These are phyloP conservation scores for Fusarium subglutinans DNA, from an alignment of 2,329 filamentous ascomycete genomes.

Conservation along the genomic window DNA sequence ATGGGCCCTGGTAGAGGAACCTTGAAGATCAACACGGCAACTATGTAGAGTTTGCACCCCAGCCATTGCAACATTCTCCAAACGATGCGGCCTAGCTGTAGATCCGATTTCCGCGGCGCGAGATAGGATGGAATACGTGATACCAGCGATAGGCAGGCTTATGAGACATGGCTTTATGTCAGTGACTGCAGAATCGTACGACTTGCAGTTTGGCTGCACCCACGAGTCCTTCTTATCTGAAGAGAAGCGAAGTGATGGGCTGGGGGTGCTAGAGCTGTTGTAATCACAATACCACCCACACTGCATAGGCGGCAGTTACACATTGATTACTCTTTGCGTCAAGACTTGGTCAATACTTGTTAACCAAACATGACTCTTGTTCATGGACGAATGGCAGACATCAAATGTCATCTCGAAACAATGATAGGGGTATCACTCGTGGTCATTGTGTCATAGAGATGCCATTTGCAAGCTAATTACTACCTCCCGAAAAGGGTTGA, in stretches of 20 bases:
- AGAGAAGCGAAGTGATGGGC: constrained; percentile 1
- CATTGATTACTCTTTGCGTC: not conserved
- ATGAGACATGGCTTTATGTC: constrained; percentile 31
- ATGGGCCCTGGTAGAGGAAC: constrained; percentile 12
- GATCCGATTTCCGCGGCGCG: constrained; percentile 8
- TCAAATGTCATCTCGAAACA: not conserved
- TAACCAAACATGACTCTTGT: not conserved
- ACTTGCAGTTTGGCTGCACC: constrained; percentile 3
- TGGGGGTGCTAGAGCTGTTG: constrained; percentile 2
- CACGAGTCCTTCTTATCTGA: constrained; percentile 13
- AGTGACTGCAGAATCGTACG: constrained; percentile 35
- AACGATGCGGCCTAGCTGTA: constrained; percentile 19
- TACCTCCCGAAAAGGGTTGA: constrained; percentile 9
- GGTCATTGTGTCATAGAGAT: not conserved
- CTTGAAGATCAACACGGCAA: constrained; percentile 24
- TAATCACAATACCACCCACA: constrained; percentile 16
- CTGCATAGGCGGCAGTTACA: constrained; percentile 9
- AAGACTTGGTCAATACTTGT: not conserved
- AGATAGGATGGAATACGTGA: constrained; percentile 7
- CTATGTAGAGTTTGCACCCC: constrained; percentile 9
- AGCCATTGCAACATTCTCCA: constrained; percentile 11
- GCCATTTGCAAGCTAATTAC: not conserved
- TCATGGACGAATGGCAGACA: not conserved
- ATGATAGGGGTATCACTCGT: not conserved
- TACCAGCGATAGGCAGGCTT: not conserved